A percentile compares a stretch with the other conserved stretches of the same genome.
phyloP scores from a whole-genome alignment of 768 basidiomycete species.

The Xanthoconium purpureum region DNA sequence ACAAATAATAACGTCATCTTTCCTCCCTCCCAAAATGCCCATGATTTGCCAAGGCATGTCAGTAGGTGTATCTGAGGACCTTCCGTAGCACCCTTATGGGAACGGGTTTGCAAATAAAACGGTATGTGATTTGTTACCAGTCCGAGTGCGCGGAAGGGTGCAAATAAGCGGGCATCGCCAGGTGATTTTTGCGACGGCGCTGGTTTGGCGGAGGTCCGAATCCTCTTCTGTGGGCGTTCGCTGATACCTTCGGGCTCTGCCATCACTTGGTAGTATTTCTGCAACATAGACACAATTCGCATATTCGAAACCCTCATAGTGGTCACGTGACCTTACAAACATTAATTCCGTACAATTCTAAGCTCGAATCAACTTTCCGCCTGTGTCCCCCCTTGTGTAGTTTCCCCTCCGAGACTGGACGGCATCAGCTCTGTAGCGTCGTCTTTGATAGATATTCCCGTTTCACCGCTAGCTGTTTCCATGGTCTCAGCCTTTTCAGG shows the following conservation, averaged over 20 bases:
- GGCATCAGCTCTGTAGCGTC: constrained; percentile 1
- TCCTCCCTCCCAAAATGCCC: constrained; percentile 96
- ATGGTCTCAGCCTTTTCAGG: constrained; percentile 26
- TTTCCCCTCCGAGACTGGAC: not conserved
- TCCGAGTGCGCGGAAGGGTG: constrained; percentile 94
- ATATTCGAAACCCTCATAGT: not conserved
- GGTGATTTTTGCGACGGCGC: constrained; percentile 4
- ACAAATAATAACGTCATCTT: constrained; percentile 93
- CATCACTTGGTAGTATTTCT: constrained; percentile 16
- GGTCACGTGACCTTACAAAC: constrained; percentile 11
- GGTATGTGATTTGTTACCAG: constrained; percentile 89
- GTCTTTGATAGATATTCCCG: not conserved
- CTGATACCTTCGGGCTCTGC: constrained; percentile 13
- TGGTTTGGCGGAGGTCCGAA: constrained; percentile 9
- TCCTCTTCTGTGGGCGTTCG: constrained; percentile 27
- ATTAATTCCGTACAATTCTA: not conserved
- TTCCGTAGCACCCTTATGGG: constrained; percentile 79
- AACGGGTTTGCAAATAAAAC: constrained; percentile 81
- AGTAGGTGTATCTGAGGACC: constrained; percentile 81
- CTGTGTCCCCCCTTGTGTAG: not conserved
- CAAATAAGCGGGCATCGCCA: constrained; percentile 56
- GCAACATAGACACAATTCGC: not conserved
- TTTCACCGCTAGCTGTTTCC: not conserved
- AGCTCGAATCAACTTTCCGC: too few relatives aligned
- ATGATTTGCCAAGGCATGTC: constrained; percentile 83